Evolutionary conservation across 305 asterid species (phyloP).

Genomic region (Nicotiana rustica): DNA sequence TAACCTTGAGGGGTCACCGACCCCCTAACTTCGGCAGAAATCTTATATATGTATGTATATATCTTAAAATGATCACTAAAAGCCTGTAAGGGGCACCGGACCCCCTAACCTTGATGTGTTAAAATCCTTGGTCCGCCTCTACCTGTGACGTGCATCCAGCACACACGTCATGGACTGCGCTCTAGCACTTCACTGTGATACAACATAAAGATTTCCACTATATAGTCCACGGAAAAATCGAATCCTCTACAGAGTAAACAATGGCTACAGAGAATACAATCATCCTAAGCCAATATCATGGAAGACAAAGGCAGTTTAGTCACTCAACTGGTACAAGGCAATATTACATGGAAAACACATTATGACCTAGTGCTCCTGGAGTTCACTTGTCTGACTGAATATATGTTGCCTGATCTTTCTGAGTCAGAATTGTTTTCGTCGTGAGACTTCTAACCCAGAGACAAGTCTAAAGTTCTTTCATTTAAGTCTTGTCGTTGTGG

Average conservation of each 20-base stretch:
- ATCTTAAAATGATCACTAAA: too few relatives aligned
- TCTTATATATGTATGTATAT: too few relatives aligned
- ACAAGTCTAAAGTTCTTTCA: slow-evolving; percentile 80
- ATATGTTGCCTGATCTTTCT: slow-evolving; percentile 50
- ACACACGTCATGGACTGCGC: background rate
- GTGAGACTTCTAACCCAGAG: slow-evolving; percentile 72
- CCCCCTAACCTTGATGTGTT: too few relatives aligned
- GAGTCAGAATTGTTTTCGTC: slow-evolving; percentile 58
- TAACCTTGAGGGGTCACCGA: too few relatives aligned
- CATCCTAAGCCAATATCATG: background rate
- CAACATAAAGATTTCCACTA: background rate
- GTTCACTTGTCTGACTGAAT: slow-evolving; percentile 40
- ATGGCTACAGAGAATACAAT: background rate
- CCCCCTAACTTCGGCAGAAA: too few relatives aligned
- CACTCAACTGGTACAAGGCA: background rate
- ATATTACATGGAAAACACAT: slow-evolving; percentile 3
- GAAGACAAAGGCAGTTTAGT: slow-evolving; percentile 16
- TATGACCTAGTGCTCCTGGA: slow-evolving; percentile 27
- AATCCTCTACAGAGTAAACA: slow-evolving; percentile 26
- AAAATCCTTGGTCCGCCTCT: too few relatives aligned
- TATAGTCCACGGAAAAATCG: background rate
- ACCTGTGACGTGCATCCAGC: background rate
- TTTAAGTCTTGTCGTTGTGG: slow-evolving; percentile 75
- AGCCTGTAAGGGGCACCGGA: too few relatives aligned
- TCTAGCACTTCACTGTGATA: slow-evolving; percentile 13